Base-by-base conservation (phyloP, 176 grass and related monocot genomes). In the Oryza meridionalis region DNA sequence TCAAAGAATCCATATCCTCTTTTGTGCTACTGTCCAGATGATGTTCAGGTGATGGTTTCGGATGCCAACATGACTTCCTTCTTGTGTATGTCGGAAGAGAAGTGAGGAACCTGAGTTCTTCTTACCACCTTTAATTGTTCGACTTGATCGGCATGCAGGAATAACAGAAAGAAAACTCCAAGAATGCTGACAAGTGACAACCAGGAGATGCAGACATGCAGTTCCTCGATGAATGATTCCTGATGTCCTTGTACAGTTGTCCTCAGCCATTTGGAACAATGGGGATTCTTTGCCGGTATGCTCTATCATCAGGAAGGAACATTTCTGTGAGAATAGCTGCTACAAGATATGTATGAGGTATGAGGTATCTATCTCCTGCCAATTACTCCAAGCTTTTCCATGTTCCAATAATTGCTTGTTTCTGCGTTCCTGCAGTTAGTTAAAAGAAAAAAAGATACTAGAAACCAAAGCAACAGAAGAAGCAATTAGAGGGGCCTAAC, bases 351-450 rank as follows among this genome's bases (percentile, higher is more conserved):
- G 27, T 22, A 50, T 27, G 29, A 88, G 67, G 32, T 65, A 73
- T 27, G 29, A 88, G 73, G 32, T 65, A 73, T 71, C 13, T 61
- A 9, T 77, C 64, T 49, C 61, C 9, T 79, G 49, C 33, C 65
- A 90, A 11, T 38, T 31, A 31, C 29, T 31, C 29, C 32, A 32
- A 16, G 33, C 25, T 21, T 77, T 78, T 61, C 17, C 73, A 78
- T 86, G 78, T 77, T 33, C 45, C 16, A 85, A 81, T 85, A 70
- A 87, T 81, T 76, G 25, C 45, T 55, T 10, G 65, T 40, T 33
- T 67, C 27, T 80, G 59, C 81, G 69, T 47, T 22, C 24, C 77
- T 37, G 81, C 33, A 82, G 55, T 21, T 81, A 38, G 37, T 38
- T 38, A 38, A 38, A 38, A 38, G 3, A n/a, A n/a, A n/a, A 45